phyloP scores from a whole-genome alignment of 352 stramenopile species.

The Globisporangium splendens region DNA sequence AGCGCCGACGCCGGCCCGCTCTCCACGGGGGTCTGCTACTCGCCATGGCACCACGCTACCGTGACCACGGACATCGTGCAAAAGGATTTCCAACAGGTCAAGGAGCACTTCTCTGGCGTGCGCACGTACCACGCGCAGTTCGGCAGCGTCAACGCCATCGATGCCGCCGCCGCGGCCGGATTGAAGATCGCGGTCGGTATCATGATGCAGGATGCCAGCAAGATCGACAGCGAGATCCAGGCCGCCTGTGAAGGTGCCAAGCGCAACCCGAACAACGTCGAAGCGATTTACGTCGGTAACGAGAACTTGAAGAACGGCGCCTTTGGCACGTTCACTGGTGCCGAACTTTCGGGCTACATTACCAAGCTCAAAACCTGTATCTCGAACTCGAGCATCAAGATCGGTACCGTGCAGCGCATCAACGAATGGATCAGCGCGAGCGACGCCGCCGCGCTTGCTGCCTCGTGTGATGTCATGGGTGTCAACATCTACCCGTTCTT shows the following conservation, averaged over 20 bases:
- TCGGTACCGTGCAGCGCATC: constrained; percentile 53
- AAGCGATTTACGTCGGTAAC: constrained; percentile 71
- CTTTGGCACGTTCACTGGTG: constrained; percentile 35
- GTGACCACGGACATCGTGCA: constrained; percentile 31
- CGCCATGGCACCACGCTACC: constrained; percentile 44
- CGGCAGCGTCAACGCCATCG: constrained; percentile 42
- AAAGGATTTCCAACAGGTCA: constrained; percentile 29
- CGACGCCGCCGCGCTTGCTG: constrained; percentile 26
- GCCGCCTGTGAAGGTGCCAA: constrained; percentile 51
- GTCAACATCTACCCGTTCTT: constrained; percentile 56
- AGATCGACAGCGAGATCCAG: constrained; percentile 49
- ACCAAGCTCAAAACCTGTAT: constrained; percentile 54
- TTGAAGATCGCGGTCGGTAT: constrained; percentile 63
- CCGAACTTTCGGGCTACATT: constrained; percentile 47
- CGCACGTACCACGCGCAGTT: constrained; percentile 72
- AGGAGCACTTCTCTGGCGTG: constrained; percentile 50
- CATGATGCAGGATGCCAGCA: constrained; percentile 41
- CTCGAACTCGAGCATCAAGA: constrained; percentile 26
- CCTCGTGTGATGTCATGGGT: constrained; percentile 30
- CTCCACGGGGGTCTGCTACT: constrained; percentile 49
- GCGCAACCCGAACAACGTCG: constrained; percentile 28
- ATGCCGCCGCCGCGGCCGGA: constrained; percentile 30
- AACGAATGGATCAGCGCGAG: constrained; percentile 29
- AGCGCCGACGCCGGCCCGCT: constrained; percentile 19
- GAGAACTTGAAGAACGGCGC: constrained; percentile 58